These are phyloP conservation scores for Lotmaria passim DNA, from an alignment of 208 protist genomes.

Conservation along the genomic window DNA sequence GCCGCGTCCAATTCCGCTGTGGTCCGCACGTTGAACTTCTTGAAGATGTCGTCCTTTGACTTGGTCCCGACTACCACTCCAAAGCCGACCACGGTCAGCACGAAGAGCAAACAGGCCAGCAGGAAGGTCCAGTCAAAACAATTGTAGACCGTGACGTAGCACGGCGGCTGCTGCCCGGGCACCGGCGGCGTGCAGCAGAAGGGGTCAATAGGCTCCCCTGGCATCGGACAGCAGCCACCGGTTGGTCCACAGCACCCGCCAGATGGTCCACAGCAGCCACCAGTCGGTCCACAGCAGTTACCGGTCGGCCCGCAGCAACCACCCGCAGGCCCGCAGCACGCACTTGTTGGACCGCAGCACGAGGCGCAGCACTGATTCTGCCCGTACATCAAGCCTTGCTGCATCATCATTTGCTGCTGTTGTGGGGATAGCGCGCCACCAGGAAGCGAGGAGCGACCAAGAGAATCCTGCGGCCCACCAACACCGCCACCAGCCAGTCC, in stretches of 20 bases:
- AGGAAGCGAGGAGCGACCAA: neutral
- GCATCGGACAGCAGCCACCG: constrained; percentile 33
- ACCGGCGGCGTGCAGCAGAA: constrained; percentile 58
- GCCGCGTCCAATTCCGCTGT: constrained; percentile 40
- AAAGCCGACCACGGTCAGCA: constrained; percentile 60
- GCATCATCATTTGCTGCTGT: constrained; percentile 34
- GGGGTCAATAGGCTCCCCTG: constrained; percentile 57
- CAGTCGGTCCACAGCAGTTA: constrained; percentile 1
- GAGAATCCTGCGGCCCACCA: neutral
- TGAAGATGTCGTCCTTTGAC: constrained; percentile 64
- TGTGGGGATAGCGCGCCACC: constrained; percentile 21
- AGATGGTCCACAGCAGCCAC: constrained; percentile 13
- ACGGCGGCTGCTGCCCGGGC: constrained; percentile 32
- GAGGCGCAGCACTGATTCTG: constrained; percentile 32
- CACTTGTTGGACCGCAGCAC: constrained; percentile 20
- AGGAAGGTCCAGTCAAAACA: constrained; percentile 79
- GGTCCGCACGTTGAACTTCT: constrained; percentile 40
- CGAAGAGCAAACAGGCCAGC: constrained; percentile 55
- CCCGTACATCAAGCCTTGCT: constrained; percentile 21
- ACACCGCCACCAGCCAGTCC: neutral
- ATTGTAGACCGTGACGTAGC: constrained; percentile 47
- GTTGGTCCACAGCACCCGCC: constrained; percentile 10
- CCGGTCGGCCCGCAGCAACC: constrained; percentile 7
- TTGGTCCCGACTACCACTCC: constrained; percentile 45
- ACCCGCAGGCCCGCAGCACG: constrained; percentile 13